Base-by-base conservation (phyloP, 805 yeast genomes). In the Wickerhamiella sergipiensis region DNA sequence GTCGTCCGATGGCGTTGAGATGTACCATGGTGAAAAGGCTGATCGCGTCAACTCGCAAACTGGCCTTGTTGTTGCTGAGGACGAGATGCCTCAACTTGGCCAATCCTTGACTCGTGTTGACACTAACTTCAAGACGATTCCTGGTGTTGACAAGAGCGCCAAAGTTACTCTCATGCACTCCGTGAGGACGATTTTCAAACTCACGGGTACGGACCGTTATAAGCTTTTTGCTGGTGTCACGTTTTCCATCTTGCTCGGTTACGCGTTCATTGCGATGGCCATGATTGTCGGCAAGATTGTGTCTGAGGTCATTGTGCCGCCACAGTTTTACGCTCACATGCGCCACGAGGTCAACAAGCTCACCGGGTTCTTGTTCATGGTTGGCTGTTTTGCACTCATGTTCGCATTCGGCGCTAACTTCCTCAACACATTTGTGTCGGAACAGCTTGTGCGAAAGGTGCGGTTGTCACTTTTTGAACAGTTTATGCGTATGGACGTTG, bases 211-310 rank as follows among this genome's bases (percentile, higher is more conserved):
- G 13, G 68, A 66, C 47, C 61, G 50, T 17, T 43, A 46, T 45
- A 50, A 51, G 46, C 50, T 67, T 38, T 19, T 54, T n/a, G 43
- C 59, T 17, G 69, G 70, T 19, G 50, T 54, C 6, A 19, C 54
- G 33, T 53, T 53, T 10, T 59, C 72, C 44, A 42, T 59, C 17
- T 45, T 63, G n/a, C 55, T 59, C 19, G 73, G 73, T 4, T 61
- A 65, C 50, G 70, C 69, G n/a, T 69, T 65, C 53, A 65, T 69
- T 15, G 62, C 69, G 6, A 57, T 65, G 57, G 63, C 67, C 43
- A 60, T 68, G 50, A 58, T 71, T 45, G 66, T 66, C 42, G 72
- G 68, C 13, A 64, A 63, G 39, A 59, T 62, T 22, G 61, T 69
- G 42, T 51, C 57, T n/a, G 62, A 68, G 2, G 57, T 71, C 49